Percentiles rank a stretch among this genome's conserved stretches.
phyloP scores from a whole-genome alignment of 225 moss, liverwort and hornwort genomes.

The Pleurozium schreberi region DNA sequence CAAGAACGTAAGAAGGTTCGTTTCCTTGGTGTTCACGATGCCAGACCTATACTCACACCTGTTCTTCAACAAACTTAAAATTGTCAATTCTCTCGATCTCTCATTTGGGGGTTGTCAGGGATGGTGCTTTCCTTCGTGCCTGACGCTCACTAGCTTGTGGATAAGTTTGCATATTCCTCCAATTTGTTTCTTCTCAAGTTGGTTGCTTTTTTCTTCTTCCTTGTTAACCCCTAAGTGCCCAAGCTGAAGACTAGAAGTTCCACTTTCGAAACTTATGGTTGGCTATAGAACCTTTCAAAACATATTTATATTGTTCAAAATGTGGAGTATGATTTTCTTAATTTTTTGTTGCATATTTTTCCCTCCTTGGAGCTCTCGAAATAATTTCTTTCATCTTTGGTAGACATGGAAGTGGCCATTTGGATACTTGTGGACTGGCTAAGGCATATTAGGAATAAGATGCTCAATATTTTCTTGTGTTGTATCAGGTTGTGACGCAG shows the following conservation, averaged over 20 bases:
- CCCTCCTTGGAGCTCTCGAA: not conserved
- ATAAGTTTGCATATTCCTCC: not conserved
- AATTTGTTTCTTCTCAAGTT: not conserved
- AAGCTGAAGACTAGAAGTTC: not conserved
- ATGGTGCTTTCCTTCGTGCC: not conserved
- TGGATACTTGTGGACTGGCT: not conserved
- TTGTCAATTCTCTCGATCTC: not conserved
- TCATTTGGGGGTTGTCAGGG: not conserved
- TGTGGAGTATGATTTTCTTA: not conserved
- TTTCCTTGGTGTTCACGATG: not conserved
- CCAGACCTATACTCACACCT: not conserved
- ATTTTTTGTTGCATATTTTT: not conserved
- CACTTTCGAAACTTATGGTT: not conserved
- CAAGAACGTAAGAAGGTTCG: slow-evolving; percentile 98
- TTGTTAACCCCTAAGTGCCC: not conserved
- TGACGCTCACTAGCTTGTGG: not conserved
- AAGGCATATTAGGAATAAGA: not conserved
- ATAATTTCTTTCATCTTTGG: not conserved
- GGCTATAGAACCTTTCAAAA: not conserved
- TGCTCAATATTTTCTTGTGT: not conserved
- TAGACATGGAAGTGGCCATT: not conserved
- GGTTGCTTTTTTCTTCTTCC: not conserved
- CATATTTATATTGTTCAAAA: not conserved
- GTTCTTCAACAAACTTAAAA: not conserved
- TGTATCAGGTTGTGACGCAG: slow-evolving; percentile 63